A percentile compares a stretch with the other conserved stretches of the same genome.
Evolutionary conservation across 768 basidiomycete species (phyloP).

Genomic region (Lactarius tabidus): DNA sequence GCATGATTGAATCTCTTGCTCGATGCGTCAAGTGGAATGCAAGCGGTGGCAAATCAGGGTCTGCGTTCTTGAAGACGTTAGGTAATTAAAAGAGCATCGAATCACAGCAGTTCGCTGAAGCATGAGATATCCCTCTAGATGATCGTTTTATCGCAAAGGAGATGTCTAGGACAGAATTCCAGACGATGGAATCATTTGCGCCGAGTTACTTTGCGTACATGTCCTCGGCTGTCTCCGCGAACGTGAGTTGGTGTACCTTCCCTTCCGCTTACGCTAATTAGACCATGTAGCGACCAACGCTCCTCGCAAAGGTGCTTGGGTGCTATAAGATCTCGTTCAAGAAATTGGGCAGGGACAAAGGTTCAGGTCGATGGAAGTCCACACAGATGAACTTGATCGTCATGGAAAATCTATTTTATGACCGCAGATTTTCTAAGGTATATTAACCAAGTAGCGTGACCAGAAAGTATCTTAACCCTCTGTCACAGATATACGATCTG

Average conservation of each 20-base stretch:
- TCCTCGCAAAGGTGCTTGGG: constrained; percentile 94
- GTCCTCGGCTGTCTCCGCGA: constrained; percentile 84
- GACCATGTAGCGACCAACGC: constrained; percentile 73
- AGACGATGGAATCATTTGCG: constrained; percentile 94
- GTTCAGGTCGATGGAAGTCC: constrained; percentile 62
- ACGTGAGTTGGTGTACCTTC: constrained; percentile 46
- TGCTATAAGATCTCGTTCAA: constrained; percentile 92
- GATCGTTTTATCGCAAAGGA: constrained; percentile 99
- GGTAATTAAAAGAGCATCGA: constrained; percentile 43
- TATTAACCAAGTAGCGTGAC: not conserved
- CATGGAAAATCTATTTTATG: constrained; percentile 98
- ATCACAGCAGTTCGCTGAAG: constrained; percentile 8
- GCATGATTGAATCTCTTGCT: constrained; percentile 89
- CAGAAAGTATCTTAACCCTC: not conserved
- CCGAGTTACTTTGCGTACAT: constrained; percentile 98
- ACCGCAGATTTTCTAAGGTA: constrained; percentile 85
- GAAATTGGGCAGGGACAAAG: constrained; percentile 69
- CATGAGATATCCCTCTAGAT: constrained; percentile 46
- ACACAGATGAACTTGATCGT: constrained; percentile 94
- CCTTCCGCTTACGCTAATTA: constrained; percentile 5
- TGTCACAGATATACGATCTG: constrained; percentile 85
- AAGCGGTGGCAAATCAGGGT: constrained; percentile 93
- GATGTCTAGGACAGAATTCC: constrained; percentile 83
- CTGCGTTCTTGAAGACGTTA: constrained; percentile 92
- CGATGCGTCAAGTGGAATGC: constrained; percentile 96